Percentiles rank a stretch among this genome's conserved stretches.
Evolutionary conservation across 805 yeast genomes (phyloP).

Genomic region (Alloascoidea hylecoeti): DNA sequence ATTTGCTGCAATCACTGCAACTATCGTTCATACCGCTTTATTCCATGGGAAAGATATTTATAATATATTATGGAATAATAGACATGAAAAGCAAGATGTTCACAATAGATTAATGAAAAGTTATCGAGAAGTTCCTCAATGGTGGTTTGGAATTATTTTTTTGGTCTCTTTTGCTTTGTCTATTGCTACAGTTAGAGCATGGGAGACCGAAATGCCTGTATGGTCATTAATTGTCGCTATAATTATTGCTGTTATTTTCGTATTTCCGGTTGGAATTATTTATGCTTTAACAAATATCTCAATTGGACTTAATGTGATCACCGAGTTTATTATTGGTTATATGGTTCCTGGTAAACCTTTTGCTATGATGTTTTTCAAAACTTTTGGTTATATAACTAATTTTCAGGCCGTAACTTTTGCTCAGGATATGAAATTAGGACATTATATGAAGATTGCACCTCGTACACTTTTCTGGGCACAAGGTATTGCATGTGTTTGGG

Average conservation of each 20-base stretch:
- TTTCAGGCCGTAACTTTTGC: slow-evolving; percentile 39
- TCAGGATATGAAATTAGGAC: slow-evolving; percentile 47
- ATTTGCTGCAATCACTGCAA: slow-evolving; percentile 51
- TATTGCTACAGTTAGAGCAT: slow-evolving; percentile 22
- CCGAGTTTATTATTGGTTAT: slow-evolving; percentile 53
- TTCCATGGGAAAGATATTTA: slow-evolving; percentile 44
- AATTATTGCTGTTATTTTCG: slow-evolving; percentile 35
- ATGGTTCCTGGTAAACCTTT: slow-evolving; percentile 47
- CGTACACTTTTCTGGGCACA: slow-evolving; percentile 41
- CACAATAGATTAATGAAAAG: slow-evolving; percentile 40
- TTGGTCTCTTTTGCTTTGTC: slow-evolving; percentile 30
- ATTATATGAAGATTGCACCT: slow-evolving; percentile 53
- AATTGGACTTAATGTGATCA: slow-evolving; percentile 45
- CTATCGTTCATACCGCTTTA: slow-evolving; percentile 39
- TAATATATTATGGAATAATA: slow-evolving; percentile 22
- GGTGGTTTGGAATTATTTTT: slow-evolving; percentile 41
- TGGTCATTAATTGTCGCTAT: slow-evolving; percentile 51
- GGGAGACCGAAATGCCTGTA: slow-evolving; percentile 37
- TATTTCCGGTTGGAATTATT: slow-evolving; percentile 48
- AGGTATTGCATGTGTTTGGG: slow-evolving; percentile 28
- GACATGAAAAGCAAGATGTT: slow-evolving; percentile 30
- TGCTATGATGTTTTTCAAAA: slow-evolving; percentile 49
- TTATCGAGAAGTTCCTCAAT: slow-evolving; percentile 49
- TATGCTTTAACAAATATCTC: slow-evolving; percentile 47
- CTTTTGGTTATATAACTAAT: slow-evolving; percentile 40